Evolutionary conservation across 208 protist genomes (phyloP), one percentile per base, ranked within the genome.

Genomic region (Trypanosomatidae sp.): DNA sequence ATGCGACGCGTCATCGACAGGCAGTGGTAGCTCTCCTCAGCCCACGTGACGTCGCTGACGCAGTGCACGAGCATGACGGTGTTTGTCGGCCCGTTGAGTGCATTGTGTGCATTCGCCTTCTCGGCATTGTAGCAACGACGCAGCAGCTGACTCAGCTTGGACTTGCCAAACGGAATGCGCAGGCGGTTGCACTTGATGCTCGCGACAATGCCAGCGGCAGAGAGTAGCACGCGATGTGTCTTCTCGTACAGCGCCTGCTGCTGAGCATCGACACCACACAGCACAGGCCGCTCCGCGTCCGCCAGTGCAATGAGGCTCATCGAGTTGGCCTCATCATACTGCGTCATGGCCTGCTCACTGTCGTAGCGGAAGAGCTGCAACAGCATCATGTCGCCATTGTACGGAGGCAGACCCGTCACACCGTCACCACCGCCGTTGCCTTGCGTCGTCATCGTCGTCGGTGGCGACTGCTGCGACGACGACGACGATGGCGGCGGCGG

Each of bases 121-220:
- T 95, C 83, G 3, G 63, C 58, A 45, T 95, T 95, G 71, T 93
- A 95, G 44, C 68, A 65, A 18, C 84, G 80, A 33, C 80, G 78
- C 56, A 95, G 67, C 18, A 95, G 66, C 65, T 87, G 79, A 13
- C 70, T 88, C 39, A 95, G 47, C 58, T 91, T 89, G 24, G 83
- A 93, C 56, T 90, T 95, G 20, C 82, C 83, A 60, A 90, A 95
- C n/a, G 88, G 88, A 32, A 95, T 82, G 28, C 88, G 74, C 46
- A 93, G 66, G 13, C 84, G 80, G 56, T 60, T 93, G 66, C 84
- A 92, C 48, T 85, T 80, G 66, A 93, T 93, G 56, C 80, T 85
- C 4, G 80, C 86, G 6, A 95, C 61, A 43, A 95, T 87, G 32
- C 80, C 79, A 15, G 70, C 67, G 0, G 80, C 80, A 8, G 84